Percentiles rank a stretch among this genome's conserved stretches.
Conservation (phyloP, 768 basidiomycete genomes). For the Kwoniella botswanensis region DNA sequence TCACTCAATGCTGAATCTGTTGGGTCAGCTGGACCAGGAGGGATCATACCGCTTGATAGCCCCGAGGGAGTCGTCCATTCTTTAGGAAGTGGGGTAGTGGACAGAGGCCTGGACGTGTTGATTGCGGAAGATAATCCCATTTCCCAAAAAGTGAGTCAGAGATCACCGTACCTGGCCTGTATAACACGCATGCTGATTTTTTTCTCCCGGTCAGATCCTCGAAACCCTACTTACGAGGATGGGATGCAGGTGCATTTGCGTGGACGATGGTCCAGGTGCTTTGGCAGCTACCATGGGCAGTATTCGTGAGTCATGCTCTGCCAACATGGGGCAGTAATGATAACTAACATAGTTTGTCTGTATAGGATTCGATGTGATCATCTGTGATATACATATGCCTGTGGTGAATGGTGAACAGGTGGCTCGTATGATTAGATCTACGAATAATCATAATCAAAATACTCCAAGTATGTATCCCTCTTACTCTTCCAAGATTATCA, state of each 20-base stretch:
- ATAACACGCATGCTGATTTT: constrained; percentile 8
- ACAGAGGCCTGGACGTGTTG: constrained; percentile 88
- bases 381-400: constrained; percentile 96
- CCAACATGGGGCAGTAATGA: background rate
- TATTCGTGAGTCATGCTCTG: constrained; percentile 72
- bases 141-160: constrained; percentile 70
- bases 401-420: constrained; percentile 96
- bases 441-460: constrained; percentile 89
- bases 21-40: background rate
- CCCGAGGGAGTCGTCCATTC: constrained; percentile 15
- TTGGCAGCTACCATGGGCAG: constrained; percentile 97
- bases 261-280: constrained; percentile 94
- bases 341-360: background rate
- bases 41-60: constrained; percentile 33
- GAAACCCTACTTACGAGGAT: constrained; percentile 91
- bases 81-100: constrained; percentile 56
- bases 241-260: constrained; percentile 93
- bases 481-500: background rate
- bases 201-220: constrained; percentile 66
- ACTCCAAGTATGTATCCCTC: constrained; percentile 68
- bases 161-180: background rate
- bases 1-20: constrained; percentile 24
- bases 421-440: constrained; percentile 94
- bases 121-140: constrained; percentile 98
- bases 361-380: constrained; percentile 89